Evolutionary conservation across 148 eudicot species (phyloP).

Genomic region (Diospyros lotus): DNA sequence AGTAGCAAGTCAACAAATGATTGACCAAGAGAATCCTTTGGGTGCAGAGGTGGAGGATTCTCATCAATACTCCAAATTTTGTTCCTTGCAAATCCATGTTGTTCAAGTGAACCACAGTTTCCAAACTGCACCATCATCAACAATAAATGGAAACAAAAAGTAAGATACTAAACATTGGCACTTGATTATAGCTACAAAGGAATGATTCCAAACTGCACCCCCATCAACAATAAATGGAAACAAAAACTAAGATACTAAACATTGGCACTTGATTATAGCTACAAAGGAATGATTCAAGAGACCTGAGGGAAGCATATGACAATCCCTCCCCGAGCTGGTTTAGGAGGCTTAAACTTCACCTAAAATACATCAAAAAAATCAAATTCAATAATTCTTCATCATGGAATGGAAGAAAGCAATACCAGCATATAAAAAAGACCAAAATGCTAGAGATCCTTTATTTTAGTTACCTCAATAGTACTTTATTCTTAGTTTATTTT

Average conservation of each 20-base stretch:
- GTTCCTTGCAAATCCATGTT: constrained; percentile 91
- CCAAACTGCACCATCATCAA: constrained; percentile 56
- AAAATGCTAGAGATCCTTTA: no score
- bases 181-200: not conserved
- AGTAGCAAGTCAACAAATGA: constrained; percentile 79
- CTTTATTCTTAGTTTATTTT: no score
- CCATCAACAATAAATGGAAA: not conserved
- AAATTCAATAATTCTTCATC: no score
- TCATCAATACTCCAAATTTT: constrained; percentile 70
- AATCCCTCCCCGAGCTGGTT: constrained; percentile 85
- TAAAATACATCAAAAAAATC: constrained; percentile 15
- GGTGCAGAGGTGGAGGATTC: constrained; percentile 60
- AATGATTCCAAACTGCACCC: not conserved
- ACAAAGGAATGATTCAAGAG: constrained; percentile 6
- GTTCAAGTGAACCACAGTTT: constrained; percentile 74
- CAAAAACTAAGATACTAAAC: not conserved
- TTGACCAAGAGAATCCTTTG: constrained; percentile 58
- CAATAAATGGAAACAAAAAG: not conserved
- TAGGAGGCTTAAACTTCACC: constrained; percentile 77
- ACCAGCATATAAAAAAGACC: no score
- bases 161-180: not conserved
- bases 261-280: constrained; percentile 8
- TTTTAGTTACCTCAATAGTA: no score
- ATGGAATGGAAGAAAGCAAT: no score
- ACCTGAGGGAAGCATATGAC: constrained; percentile 97